Conservation (phyloP, 805 yeast genomes). For the Yarrowia deformans region DNA sequence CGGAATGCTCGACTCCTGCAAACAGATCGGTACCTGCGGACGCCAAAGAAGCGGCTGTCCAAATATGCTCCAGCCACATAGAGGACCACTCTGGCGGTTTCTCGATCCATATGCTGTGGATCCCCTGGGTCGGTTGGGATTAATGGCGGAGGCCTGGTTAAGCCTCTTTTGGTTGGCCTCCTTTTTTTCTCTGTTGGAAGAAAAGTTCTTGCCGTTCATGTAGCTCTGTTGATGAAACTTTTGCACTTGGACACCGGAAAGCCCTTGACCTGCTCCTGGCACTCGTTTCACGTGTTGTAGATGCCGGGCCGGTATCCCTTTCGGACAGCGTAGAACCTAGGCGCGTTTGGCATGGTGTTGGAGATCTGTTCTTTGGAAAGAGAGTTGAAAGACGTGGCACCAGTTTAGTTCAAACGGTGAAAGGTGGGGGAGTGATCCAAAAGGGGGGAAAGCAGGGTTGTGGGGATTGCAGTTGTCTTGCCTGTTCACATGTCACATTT, state of each 20-base stretch:
- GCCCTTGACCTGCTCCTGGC: not conserved
- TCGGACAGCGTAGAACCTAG: slow-evolving; percentile 5
- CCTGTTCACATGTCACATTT: too few species aligned
- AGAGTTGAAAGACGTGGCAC: too few species aligned
- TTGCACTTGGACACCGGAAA: not conserved
- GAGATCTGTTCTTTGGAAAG: too few species aligned
- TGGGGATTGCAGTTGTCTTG: too few species aligned
- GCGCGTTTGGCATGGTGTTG: too few species aligned
- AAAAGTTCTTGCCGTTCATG: slow-evolving; percentile 13
- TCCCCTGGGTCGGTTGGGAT: slow-evolving; percentile 6
- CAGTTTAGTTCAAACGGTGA: too few species aligned
- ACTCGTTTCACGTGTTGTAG: not conserved
- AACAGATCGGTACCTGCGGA: not conserved
- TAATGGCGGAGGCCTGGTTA: too few species aligned
- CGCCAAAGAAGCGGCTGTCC: not conserved
- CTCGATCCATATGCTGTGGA: not conserved
- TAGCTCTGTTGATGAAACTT: not conserved
- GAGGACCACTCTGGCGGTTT: slow-evolving; percentile 3
- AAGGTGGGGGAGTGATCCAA: too few species aligned
- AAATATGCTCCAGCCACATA: not conserved
- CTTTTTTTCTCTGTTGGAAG: not conserved
- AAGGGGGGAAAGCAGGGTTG: too few species aligned
- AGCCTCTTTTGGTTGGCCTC: not conserved
- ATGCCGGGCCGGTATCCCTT: slow-evolving; percentile 28
- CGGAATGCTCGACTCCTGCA: slow-evolving; percentile 1